Evolutionary conservation across 2,329 filamentous ascomycete genomes (phyloP).

Genomic region (Trichophyton benhamiae): DNA sequence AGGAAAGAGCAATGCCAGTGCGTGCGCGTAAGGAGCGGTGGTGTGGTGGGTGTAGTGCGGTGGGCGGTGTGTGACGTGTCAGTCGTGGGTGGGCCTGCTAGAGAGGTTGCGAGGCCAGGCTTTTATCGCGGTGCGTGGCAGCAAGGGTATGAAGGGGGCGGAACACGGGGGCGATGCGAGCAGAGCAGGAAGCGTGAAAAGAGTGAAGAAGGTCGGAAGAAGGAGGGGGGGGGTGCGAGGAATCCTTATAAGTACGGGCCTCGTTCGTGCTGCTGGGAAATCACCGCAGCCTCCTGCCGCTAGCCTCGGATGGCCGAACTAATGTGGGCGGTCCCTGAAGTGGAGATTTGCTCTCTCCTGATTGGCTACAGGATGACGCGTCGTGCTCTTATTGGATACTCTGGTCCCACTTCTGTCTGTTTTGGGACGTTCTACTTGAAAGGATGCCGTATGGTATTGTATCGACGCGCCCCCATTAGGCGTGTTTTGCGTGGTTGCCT

Average conservation of each 20-base stretch:
- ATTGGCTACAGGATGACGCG: conserved; percentile 23
- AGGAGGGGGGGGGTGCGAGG: conserved; percentile 25
- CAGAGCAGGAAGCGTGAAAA: conserved; percentile 20
- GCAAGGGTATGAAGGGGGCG: conserved; percentile 9
- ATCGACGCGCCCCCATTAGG: neutral
- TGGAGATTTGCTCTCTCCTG: conserved; percentile 20
- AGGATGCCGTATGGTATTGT: neutral
- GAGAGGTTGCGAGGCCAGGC: neutral
- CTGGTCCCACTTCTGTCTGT: conserved; percentile 12
- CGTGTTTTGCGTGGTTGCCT: neutral
- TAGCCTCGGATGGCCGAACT: conserved; percentile 27
- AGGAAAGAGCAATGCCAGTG: neutral
- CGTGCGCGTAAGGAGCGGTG: neutral
- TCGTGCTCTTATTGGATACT: conserved; percentile 18
- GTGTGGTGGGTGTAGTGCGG: conserved; percentile 5
- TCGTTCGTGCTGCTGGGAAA: conserved; percentile 19
- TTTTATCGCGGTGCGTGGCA: conserved; percentile 8
- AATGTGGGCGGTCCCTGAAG: conserved; percentile 24
- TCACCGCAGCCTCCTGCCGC: conserved; percentile 23
- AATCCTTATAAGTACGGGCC: conserved; percentile 32
- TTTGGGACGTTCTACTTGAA: neutral
- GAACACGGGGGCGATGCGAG: conserved; percentile 11
- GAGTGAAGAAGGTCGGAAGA: conserved; percentile 21
- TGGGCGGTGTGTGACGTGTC: conserved; percentile 7
- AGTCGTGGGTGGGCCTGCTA: neutral